Base-by-base conservation (phyloP, 1,139 yeast species). In the Ogataea hybrid region DNA sequence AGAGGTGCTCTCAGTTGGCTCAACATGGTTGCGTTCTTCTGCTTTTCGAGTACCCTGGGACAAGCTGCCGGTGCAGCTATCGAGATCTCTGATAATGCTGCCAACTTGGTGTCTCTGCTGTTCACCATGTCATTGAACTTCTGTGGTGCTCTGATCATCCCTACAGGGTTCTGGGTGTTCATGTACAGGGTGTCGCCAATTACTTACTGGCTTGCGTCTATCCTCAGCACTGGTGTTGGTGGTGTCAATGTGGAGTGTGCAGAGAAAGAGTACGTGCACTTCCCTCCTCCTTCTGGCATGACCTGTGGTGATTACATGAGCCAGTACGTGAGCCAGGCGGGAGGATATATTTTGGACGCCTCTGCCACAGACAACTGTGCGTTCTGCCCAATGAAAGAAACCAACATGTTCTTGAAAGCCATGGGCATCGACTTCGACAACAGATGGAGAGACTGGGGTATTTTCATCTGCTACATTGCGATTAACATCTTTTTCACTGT, bases 141-240 rank as follows among this genome's bases (percentile, higher is more conserved):
- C 78, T 82, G 92, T 68, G 96, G 95, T 75, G 94, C 84, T 33
- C 67, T 87, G 63, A 84, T 78, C 11, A 72, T 81, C 27, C 77
- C 82, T 23, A 59, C 65, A n/a, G 66, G 81, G 54, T 70, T 77
- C 68, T 73, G 86, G 90, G 52, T 76, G 57, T 71, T 78, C 73
- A 72, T 71, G 75, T 65, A 83, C 76, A 71, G 88, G 59, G 71
- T 68, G 28, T 79, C 81, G 39, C 90, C 90, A 17, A 69, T 81
- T 46, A 81, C 87, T 3, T 79, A 79, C 53, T 65, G 77, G 54
- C 65, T 78, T 35, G 70, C 70, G 43, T 77, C 75, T 18, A 64
- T 78, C 53, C 59, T 82, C 47, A 58, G 79, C 11, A 63, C 72
- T 28, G 84, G 76, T 43, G 64, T 81, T 44, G 81, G 81, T 28